Base-by-base conservation (phyloP, 1,284 basidiomycete genomes). In the Moesziomyces parantarcticus region DNA sequence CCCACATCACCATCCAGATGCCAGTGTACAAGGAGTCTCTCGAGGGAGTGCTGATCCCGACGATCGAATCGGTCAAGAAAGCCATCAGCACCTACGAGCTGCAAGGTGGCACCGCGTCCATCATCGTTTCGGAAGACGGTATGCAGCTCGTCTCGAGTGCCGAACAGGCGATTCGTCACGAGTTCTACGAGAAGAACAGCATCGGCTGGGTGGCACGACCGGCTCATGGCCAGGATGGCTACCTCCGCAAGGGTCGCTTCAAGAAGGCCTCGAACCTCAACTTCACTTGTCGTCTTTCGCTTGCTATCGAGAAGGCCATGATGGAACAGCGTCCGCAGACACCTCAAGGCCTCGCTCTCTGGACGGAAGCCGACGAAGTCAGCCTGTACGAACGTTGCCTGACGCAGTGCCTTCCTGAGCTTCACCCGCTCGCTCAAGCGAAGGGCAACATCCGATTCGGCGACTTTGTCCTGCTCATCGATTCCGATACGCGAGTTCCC, bases 241-340 rank as follows among this genome's bases (percentile, higher is more conserved):
- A 89, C 85, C 87, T 88, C 57, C 91, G 93, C 54, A 90, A 91
- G n/a, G 93, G 93, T 64, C 89, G 92, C 29, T 94, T 93, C 87
- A 93, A 94, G 87, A 94, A 94, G 84, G 92, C 92, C 0, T 90
- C 89, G 0, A 94, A 94, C 84, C 92, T 94, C 90, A 94, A 94
- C 84, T 93, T 92, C 82, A 92, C 88, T 2, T 88, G 92, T 32
- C 86, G 86, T 45, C 86, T 93, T 7, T 92, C 90, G 18, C 84
- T 93, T 43, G 88, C 88, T 65, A 87, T 92, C 76, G 92, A 94
- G 84, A 88, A 89, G 80, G 88, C 92, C 75, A 88, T 93, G 83
- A 39, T 26, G 5, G 65, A 54, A 20, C 16, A 47, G 18, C 59
- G 65, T 3, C 70, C 65, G 9, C 45, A 55, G 36, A 46, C 26